Evolutionary conservation across 129 eudicot genomes (phyloP).

Genomic region (Saposhnikovia divaricata): DNA sequence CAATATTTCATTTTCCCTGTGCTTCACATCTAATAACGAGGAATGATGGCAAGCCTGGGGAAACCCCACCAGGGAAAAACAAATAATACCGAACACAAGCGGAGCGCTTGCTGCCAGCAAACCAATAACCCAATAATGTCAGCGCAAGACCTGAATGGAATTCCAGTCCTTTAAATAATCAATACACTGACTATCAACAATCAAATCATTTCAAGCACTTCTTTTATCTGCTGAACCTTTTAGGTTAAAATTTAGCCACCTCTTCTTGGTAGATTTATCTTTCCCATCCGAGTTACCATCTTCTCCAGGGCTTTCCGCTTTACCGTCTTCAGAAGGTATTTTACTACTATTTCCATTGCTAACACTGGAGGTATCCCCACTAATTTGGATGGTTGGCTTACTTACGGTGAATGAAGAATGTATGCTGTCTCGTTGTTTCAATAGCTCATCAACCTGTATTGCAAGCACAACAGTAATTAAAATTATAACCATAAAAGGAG

Average conservation of each 20-base stretch:
- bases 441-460: constrained; percentile 89
- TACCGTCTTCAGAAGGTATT: constrained; percentile 24
- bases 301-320: constrained; percentile 55
- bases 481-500: background rate
- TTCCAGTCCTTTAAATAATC: background rate
- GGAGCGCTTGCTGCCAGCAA: constrained; percentile 17
- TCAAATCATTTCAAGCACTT: constrained; percentile 12
- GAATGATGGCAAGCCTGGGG: background rate
- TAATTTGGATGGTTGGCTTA: constrained; percentile 32
- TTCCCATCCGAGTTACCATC: constrained; percentile 76
- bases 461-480: background rate
- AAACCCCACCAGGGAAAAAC: background rate
- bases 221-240: constrained; percentile 62
- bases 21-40: background rate
- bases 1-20: too few relatives aligned
- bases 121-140: background rate
- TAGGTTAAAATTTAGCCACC: constrained; percentile 72
- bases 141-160: background rate
- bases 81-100: background rate
- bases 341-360: constrained; percentile 65
- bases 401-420: constrained; percentile 74
- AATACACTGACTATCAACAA: background rate
- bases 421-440: constrained; percentile 75
- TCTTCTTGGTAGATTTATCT: constrained; percentile 53
- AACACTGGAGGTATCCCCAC: constrained; percentile 19